phyloP scores from a whole-genome alignment of 148 eudicot species.

The Amaranthus cruentus region DNA sequence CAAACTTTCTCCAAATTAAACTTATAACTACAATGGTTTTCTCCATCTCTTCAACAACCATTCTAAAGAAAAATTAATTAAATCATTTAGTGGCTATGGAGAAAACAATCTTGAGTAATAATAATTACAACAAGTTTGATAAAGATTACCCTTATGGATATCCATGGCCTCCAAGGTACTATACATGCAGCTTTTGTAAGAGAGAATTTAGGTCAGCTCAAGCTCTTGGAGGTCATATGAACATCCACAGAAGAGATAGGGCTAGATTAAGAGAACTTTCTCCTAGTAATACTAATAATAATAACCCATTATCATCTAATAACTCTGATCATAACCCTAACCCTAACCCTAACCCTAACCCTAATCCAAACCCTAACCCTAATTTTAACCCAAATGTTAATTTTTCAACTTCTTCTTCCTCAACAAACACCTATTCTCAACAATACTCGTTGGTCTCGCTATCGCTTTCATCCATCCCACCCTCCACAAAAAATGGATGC shows the following conservation, averaged over 20 bases:
- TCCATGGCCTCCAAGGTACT: conserved; percentile 73
- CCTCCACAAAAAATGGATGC: conserved; percentile 6
- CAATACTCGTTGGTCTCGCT: conserved; percentile 39
- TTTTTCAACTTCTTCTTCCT: conserved; percentile 15
- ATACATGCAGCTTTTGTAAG: conserved; percentile 69
- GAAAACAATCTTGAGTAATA: background rate
- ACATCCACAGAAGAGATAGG: conserved; percentile 75
- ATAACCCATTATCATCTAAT: conserved; percentile 4
- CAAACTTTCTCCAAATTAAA: background rate
- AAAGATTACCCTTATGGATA: conserved; percentile 42
- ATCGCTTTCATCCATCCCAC: conserved; percentile 32
- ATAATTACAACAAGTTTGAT: background rate
- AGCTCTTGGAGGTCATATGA: conserved; percentile 93
- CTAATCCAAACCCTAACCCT: conserved; percentile 45
- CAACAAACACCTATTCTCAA: conserved; percentile 26
- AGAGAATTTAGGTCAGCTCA: conserved; percentile 77
- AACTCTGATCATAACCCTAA: conserved; percentile 26
- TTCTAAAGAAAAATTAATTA: conserved; percentile 12
- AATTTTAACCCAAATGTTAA: conserved; percentile 13
- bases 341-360: conserved; percentile 32
- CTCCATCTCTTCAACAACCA: conserved; percentile 6
- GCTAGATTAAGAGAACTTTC: conserved; percentile 46
- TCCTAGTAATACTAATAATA: conserved; percentile 10
- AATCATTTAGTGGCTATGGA: too few relatives aligned
- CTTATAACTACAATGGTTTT: conserved; percentile 1